These are phyloP conservation scores for Paecilomyces niveus DNA, from an alignment of 2,329 filamentous ascomycete species.

Conservation along the genomic window DNA sequence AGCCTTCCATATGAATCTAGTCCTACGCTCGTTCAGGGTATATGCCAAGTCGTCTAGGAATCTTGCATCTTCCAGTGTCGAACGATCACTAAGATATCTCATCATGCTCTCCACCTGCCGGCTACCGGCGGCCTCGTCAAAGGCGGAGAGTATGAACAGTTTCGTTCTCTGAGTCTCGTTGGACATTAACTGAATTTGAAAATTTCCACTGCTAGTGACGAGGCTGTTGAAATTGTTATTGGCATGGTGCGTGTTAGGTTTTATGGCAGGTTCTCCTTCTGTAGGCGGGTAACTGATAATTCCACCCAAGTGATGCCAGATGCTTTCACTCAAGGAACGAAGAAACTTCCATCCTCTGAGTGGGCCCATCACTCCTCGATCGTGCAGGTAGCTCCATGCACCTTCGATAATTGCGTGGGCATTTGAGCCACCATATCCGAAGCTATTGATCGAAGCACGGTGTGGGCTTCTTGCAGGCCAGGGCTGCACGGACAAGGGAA, in stretches of 20 bases:
- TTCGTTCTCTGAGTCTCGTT: neutral
- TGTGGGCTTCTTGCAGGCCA: slow-evolving; percentile 1
- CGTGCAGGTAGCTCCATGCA: neutral
- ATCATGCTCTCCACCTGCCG: neutral
- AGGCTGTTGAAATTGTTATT: neutral
- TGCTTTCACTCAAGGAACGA: neutral
- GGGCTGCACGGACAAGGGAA: neutral
- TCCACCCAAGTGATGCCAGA: too few relatives aligned
- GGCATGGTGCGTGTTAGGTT: neutral
- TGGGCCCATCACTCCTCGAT: neutral
- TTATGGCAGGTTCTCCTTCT: too few relatives aligned
- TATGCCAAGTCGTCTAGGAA: slow-evolving; percentile 1
- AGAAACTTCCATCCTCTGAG: neutral
- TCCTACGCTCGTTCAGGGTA: slow-evolving; percentile 2
- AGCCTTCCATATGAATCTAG: neutral
- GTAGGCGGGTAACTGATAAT: too few relatives aligned
- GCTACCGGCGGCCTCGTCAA: neutral
- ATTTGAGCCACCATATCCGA: slow-evolving; percentile 8
- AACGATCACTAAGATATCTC: neutral
- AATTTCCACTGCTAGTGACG: neutral
- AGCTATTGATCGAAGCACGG: slow-evolving; percentile 3
- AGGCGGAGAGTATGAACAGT: neutral
- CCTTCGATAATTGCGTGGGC: slow-evolving; percentile 7
- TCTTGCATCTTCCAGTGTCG: neutral
- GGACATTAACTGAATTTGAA: neutral